phyloP scores from a whole-genome alignment of 306 rosid species.

The Pterocarpus santalinus region DNA sequence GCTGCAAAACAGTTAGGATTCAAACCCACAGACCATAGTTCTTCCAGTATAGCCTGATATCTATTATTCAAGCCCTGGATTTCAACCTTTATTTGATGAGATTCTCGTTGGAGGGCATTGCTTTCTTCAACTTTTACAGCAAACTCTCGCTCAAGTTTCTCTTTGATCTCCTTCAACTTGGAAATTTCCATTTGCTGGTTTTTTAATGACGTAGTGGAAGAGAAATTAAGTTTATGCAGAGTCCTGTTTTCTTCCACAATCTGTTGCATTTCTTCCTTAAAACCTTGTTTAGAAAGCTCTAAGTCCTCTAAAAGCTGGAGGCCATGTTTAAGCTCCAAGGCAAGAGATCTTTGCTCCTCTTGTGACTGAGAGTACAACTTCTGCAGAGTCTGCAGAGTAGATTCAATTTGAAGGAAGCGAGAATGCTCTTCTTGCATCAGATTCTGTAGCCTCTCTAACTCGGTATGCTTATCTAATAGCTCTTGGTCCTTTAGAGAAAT shows the following conservation, averaged over 20 bases:
- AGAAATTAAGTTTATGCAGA: conserved; percentile 65
- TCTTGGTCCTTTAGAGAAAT: conserved; percentile 79
- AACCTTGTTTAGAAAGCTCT: conserved; percentile 71
- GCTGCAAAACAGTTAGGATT: conserved; percentile 69
- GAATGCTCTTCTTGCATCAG: conserved; percentile 80
- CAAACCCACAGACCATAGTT: conserved; percentile 77
- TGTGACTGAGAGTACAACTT: conserved; percentile 79
- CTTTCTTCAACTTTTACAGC: conserved; percentile 70
- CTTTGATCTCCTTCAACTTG: conserved; percentile 84
- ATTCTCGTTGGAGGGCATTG: conserved; percentile 67
- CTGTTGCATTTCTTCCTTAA: conserved; percentile 75
- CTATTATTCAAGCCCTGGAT: conserved; percentile 67
- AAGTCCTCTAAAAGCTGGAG: conserved; percentile 79
- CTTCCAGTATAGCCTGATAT: conserved; percentile 73
- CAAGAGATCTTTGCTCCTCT: conserved; percentile 87
- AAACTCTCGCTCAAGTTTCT: conserved; percentile 81
- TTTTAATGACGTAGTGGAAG: conserved; percentile 59
- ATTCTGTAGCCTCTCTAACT: conserved; percentile 77
- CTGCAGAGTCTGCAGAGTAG: conserved; percentile 77
- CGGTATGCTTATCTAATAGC: conserved; percentile 75
- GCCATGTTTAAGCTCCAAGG: conserved; percentile 84
- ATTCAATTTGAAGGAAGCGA: conserved; percentile 77
- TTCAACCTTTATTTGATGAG: conserved; percentile 72
- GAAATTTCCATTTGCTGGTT: conserved; percentile 76
- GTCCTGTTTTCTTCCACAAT: conserved; percentile 77